Percentiles rank a stretch among this genome's conserved stretches.
phyloP scores from a whole-genome alignment of 2,329 filamentous ascomycete genomes.

The Parascedosporium putredinis region DNA sequence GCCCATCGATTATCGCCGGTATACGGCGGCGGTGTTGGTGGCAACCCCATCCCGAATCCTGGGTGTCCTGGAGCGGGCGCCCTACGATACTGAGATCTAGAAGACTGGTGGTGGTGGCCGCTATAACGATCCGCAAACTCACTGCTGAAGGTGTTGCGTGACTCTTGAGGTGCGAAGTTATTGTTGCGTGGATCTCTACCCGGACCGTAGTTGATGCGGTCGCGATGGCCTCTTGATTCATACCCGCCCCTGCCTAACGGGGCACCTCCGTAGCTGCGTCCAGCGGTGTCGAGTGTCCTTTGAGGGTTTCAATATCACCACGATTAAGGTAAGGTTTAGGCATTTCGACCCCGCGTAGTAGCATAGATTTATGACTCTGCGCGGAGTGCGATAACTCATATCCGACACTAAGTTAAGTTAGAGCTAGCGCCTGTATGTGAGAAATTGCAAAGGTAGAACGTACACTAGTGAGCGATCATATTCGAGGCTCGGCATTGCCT shows the following conservation, averaged over 20 bases:
- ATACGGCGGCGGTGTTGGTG: constrained; percentile 33
- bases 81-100: constrained; percentile 19
- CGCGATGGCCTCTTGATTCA: constrained; percentile 29
- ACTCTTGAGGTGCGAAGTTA: background rate
- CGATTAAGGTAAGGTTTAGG: constrained; percentile 62
- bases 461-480: constrained; percentile 80
- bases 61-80: constrained; percentile 33
- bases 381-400: constrained; percentile 70
- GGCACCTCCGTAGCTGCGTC: constrained; percentile 57
- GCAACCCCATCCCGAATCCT: constrained; percentile 30
- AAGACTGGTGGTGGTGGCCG: constrained; percentile 14
- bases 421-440: too few species aligned
- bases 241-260: constrained; percentile 39
- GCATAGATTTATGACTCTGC: constrained; percentile 83
- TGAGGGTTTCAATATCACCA: constrained; percentile 64
- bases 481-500: constrained; percentile 65
- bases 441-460: constrained; percentile 21
- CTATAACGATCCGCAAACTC: constrained; percentile 12
- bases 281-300: constrained; percentile 52
- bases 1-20: constrained; percentile 4
- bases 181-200: constrained; percentile 4
- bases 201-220: constrained; percentile 9
- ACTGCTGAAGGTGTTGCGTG: background rate
- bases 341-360: constrained; percentile 72
- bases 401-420: constrained; percentile 73